Base-by-base conservation (phyloP, 495 filamentous ascomycete genomes). In the Hypoxylon trugodes region DNA sequence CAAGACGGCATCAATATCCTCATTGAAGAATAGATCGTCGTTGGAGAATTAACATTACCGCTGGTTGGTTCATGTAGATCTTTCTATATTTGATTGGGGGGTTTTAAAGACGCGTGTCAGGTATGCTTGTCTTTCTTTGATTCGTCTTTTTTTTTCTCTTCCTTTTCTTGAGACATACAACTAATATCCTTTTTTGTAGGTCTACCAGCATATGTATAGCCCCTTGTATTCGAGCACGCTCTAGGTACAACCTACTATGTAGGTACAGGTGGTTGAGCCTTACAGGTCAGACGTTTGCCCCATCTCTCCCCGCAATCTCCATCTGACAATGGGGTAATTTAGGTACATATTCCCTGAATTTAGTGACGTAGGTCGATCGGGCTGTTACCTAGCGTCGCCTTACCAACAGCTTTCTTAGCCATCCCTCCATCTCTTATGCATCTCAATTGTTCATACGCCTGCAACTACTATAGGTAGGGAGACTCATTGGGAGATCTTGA, bases 361-460 rank as follows among this genome's bases (percentile, higher is more conserved):
- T 3, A 36, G 43, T 50, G 59, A 62, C 59, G 59, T 56, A 50
- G 59, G 12, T 19, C 22, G 6, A n/a, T n/a, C n/a, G n/a, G n/a
- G n/a, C 15, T 25, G 38, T 47, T 12, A 26, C 6, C 26, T 40
- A 18, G 36, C 15, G 36, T 18, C 36, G 36, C 13, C 36, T 40
- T 18, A 18, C 36, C 36, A 40, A 13, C 15, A 8, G 10, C 2
- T 21, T 19, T 41, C 38, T 41, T 21, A 4, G 28, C 22, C 22
- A 25, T n/a, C n/a, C 41, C 46, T 35, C 28, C 28, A 33, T 2
- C 28, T n/a, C 24, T 30, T 54, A 21, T 55, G 18, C 38, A 32
- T 1, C 2, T 1, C 28, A n/a, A n/a, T n/a, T n/a, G n/a, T n/a
- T n/a, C n/a, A n/a, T n/a, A n/a, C n/a, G n/a, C n/a, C n/a, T n/a